These are phyloP conservation scores for Phytophthora multivora DNA, from an alignment of 352 stramenopile genomes.

Conservation along the genomic window DNA sequence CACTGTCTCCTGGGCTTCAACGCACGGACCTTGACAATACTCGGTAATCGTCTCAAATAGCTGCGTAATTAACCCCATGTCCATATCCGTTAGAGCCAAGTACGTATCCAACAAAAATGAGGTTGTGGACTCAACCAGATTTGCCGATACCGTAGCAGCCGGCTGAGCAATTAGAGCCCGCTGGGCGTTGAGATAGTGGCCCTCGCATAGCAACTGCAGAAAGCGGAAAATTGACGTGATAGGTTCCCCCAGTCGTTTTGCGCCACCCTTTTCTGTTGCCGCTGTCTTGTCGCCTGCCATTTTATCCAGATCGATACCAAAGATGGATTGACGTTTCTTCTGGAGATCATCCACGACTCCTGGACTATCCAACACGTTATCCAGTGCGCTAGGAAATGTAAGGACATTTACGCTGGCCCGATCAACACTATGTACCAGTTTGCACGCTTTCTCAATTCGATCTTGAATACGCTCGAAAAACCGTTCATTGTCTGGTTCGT, in stretches of 20 bases:
- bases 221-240: slow-evolving; percentile 73
- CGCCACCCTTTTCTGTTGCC: slow-evolving; percentile 10
- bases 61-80: slow-evolving; percentile 65
- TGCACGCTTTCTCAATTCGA: slow-evolving; percentile 55
- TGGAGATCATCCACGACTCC: slow-evolving; percentile 2
- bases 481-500: slow-evolving; percentile 27
- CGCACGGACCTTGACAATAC: slow-evolving; percentile 78
- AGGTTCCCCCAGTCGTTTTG: slow-evolving; percentile 24
- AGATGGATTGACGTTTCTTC: slow-evolving; percentile 30
- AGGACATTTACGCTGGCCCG: slow-evolving; percentile 18
- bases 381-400: background rate
- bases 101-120: slow-evolving; percentile 73
- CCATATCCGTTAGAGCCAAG: slow-evolving; percentile 47
- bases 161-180: slow-evolving; percentile 57
- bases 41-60: slow-evolving; percentile 81
- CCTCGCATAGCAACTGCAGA: slow-evolving; percentile 73
- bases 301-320: slow-evolving; percentile 14
- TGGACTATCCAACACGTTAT: slow-evolving; percentile 6
- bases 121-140: slow-evolving; percentile 71
- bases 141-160: slow-evolving; percentile 30
- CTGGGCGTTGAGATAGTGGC: slow-evolving; percentile 71
- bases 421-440: slow-evolving; percentile 45
- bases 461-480: slow-evolving; percentile 63
- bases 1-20: slow-evolving; percentile 74
- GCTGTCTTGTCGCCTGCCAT: background rate